Evolutionary conservation across 1,139 yeast species (phyloP).

Genomic region (Geotrichum restrictum): DNA sequence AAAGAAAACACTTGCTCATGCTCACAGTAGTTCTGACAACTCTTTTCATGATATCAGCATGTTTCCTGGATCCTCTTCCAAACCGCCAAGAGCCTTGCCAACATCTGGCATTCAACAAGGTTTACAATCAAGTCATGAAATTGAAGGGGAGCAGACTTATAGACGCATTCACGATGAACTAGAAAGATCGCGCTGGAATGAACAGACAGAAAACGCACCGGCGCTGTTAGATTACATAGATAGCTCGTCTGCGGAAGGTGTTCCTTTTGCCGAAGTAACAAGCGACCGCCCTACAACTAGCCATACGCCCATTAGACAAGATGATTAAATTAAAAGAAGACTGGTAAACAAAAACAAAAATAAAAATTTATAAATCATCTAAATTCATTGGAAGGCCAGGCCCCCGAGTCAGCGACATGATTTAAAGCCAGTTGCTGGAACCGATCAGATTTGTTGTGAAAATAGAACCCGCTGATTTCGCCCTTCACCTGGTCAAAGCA

Average conservation of each 20-base stretch:
- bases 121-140: not conserved
- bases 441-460: slow-evolving; percentile 70
- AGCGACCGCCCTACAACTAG: no score
- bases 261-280: no score
- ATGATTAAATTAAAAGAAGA: not conserved
- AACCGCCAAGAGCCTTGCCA: not conserved
- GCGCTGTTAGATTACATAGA: not conserved
- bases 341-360: not conserved
- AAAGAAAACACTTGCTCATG: no score
- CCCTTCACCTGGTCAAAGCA: slow-evolving; percentile 78
- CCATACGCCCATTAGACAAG: no score
- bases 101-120: not conserved
- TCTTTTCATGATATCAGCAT: not conserved
- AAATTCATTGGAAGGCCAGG: slow-evolving; percentile 40
- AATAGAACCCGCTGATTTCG: slow-evolving; percentile 71
- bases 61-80: not conserved
- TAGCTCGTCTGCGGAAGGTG: not conserved
- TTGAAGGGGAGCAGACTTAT: slow-evolving; percentile 1
- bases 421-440: slow-evolving; percentile 63
- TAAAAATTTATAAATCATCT: slow-evolving; percentile 24
- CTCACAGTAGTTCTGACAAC: no score
- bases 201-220: not conserved
- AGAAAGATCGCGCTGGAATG: not conserved
- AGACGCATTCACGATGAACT: not conserved
- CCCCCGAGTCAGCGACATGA: slow-evolving; percentile 45